phyloP scores from a whole-genome alignment of 2,329 filamentous ascomycete species.

The Biscogniauxia sp. region DNA sequence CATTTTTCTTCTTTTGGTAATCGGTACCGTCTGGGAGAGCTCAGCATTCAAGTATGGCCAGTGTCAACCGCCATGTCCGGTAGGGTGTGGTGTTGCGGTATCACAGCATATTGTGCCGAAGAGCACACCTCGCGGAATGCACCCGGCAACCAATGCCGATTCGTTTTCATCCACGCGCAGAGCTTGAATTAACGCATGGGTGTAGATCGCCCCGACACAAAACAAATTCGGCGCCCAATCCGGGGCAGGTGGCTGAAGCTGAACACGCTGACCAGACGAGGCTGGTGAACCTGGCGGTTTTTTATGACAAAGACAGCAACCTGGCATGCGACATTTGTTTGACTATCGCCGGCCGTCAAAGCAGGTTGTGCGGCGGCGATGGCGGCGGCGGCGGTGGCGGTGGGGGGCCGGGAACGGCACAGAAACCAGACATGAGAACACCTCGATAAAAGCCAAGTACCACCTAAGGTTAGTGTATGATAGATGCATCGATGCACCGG shows the following conservation, averaged over 20 bases:
- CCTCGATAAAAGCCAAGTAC: background rate
- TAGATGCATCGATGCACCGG: background rate
- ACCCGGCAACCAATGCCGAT: background rate
- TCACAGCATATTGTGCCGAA: background rate
- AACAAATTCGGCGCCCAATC: background rate
- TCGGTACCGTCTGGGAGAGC: background rate
- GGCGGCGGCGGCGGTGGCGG: no score
- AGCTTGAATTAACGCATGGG: background rate
- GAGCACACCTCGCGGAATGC: background rate
- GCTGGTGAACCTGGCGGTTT: background rate
- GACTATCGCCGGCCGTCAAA: background rate
- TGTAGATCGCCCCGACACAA: background rate
- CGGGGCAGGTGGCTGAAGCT: background rate
- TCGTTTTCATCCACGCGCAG: background rate
- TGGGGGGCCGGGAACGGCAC: background rate
- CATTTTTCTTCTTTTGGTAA: conserved; percentile 7
- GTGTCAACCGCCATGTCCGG: background rate
- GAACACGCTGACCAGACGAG: background rate
- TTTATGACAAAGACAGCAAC: background rate
- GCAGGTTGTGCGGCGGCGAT: background rate
- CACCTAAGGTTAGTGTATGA: background rate
- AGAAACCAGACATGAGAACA: background rate
- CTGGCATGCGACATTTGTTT: background rate
- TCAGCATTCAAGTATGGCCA: background rate
- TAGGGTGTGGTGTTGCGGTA: background rate